Evolutionary conservation across 148 eudicot genomes (phyloP), one percentile per base, ranked within the genome.

Genomic region (Vaccinium myrtillus): DNA sequence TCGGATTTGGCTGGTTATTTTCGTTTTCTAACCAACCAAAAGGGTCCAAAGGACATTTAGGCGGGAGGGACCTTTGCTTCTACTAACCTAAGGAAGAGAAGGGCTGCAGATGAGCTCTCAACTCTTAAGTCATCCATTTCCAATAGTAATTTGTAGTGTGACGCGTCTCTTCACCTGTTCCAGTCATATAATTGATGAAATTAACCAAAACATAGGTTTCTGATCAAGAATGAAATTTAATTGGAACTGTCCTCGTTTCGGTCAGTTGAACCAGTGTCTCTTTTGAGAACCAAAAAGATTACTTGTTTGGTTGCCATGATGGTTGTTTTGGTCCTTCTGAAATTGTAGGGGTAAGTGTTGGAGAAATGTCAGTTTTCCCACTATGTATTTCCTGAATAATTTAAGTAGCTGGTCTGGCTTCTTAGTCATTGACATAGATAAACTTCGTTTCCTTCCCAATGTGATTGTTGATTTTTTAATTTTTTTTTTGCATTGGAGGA

Each of bases 1-100:
- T 1, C 32, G 19, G 46, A 81, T 59, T 63, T 79, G 43, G 23
- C 30, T 30, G 30, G 53, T 71, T 75, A 83, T 78, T 86, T 83
- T 78, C 79, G 27, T 23, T 63, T n/a, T n/a, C 30, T 23, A 63
- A 63, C 30, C 21, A 27, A 27, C n/a, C 0, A 1, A 63, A 63
- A 63, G 70, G 30, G 70, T 63, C 70, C 30, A n/a, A 63, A 7
- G 70, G 30, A 63, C 30, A 9, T 27, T n/a, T 63, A 23, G 30
- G 70, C 13, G 21, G 30, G 14, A 63, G 30, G 32, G 32, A 67
- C 36, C 73, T 30, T 30, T 67, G 32, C 73, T 67, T 67, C 14
- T 67, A 1, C 39, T 67, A 15, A 25, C 73, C 5, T 67, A 12
- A 67, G 73, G 14, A 2, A 25, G 73, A 23, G 73, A 67, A 25